phyloP scores from a whole-genome alignment of 169 alveolate genomes.

The Perkinsus marinus region DNA sequence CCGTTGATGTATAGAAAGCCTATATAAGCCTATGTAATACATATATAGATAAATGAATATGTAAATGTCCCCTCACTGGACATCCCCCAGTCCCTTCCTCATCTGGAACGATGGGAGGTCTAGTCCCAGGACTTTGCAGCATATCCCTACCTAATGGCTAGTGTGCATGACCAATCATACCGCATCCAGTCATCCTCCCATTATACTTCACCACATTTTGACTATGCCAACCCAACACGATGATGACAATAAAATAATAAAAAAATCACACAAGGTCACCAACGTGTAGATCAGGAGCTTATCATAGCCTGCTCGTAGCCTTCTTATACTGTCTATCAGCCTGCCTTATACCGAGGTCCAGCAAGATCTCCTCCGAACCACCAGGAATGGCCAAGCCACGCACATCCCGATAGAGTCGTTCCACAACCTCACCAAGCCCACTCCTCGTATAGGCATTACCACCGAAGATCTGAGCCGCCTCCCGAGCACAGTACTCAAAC shows the following conservation, averaged over 20 bases:
- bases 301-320: conserved; percentile 5
- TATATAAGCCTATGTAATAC: too few species aligned
- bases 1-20: too few species aligned
- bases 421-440: conserved; percentile 18
- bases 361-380: conserved; percentile 26
- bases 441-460: conserved; percentile 28
- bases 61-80: too few species aligned
- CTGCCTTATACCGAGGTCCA: conserved; percentile 29
- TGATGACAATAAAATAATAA: background rate
- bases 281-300: background rate
- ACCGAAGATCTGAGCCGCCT: conserved; percentile 27
- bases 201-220: background rate
- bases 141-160: too few species aligned
- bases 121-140: too few species aligned
- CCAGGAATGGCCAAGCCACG: conserved; percentile 30
- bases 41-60: too few species aligned
- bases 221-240: background rate
- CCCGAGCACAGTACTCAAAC: conserved; percentile 19
- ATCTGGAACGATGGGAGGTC: too few species aligned
- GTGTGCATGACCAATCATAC: too few species aligned
- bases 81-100: too few species aligned
- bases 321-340: conserved; percentile 15
- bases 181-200: too few species aligned
- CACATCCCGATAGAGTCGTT: conserved; percentile 25
- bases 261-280: background rate